Conservation (phyloP, 148 eudicot species). For the Agrostemma githago region DNA sequence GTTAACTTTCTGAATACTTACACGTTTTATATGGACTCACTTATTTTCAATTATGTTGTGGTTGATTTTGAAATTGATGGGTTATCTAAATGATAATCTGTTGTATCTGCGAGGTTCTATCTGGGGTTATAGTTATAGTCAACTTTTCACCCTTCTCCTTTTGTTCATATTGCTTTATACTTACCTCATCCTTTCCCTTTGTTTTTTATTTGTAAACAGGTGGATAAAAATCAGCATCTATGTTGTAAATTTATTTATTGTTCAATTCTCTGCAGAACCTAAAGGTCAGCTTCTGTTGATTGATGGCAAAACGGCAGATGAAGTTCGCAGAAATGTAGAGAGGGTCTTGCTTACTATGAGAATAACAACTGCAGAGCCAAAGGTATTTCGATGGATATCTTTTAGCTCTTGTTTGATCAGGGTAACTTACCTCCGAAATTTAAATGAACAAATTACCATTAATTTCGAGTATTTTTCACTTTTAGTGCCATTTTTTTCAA, state of each 20-base stretch:
- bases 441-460: not conserved
- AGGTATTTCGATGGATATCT: constrained; percentile 44
- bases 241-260: not conserved
- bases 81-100: not conserved
- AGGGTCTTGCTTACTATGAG: constrained; percentile 91
- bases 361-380: constrained; percentile 82
- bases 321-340: constrained; percentile 79
- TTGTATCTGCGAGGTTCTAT: not conserved
- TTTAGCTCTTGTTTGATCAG: not conserved
- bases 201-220: not conserved
- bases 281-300: constrained; percentile 89
- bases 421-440: not conserved
- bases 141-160: not conserved
- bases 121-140: not conserved
- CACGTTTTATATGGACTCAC: not conserved
- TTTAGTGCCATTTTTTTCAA: not conserved
- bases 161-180: constrained; percentile 7
- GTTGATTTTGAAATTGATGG: not conserved
- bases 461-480: not conserved
- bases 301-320: constrained; percentile 92
- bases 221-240: not conserved
- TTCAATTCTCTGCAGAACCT: constrained; percentile 57
- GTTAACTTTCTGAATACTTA: not conserved
- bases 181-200: not conserved
- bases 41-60: not conserved